phyloP scores from a whole-genome alignment of 768 basidiomycete species.

The Gyrodon lividus region DNA sequence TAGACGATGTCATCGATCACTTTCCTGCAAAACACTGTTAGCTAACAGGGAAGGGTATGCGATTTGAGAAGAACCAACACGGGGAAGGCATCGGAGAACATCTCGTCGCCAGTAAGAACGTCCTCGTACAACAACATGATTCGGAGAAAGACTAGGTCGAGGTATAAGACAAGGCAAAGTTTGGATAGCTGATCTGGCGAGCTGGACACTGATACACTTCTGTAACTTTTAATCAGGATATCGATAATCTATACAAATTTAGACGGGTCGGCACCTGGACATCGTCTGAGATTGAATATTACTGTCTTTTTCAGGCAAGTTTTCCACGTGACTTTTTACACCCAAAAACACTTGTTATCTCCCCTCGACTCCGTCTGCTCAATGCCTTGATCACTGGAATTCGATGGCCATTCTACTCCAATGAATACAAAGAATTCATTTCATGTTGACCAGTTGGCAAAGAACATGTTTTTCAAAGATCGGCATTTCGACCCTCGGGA shows the following conservation, averaged over 20 bases:
- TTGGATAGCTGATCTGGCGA: constrained; percentile 9
- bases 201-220: not conserved
- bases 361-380: too few relatives aligned
- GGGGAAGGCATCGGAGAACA: constrained; percentile 93
- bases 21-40: constrained; percentile 52
- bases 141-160: constrained; percentile 5
- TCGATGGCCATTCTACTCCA: too few relatives aligned
- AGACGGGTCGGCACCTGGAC: too few relatives aligned
- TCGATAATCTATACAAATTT: constrained; percentile 24
- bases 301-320: too few relatives aligned
- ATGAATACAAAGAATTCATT: too few relatives aligned
- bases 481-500: too few relatives aligned
- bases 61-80: constrained; percentile 47
- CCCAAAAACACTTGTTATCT: too few relatives aligned
- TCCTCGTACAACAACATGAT: constrained; percentile 77
- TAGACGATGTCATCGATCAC: constrained; percentile 71
- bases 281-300: too few relatives aligned
- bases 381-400: too few relatives aligned
- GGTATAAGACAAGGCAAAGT: constrained; percentile 6
- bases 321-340: too few relatives aligned
- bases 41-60: constrained; percentile 8
- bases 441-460: too few relatives aligned
- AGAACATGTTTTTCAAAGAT: too few relatives aligned
- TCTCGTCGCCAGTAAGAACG: constrained; percentile 78
- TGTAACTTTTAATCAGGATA: not conserved